Evolutionary conservation across 768 basidiomycete genomes (phyloP).

Genomic region (Piloderma croceum): DNA sequence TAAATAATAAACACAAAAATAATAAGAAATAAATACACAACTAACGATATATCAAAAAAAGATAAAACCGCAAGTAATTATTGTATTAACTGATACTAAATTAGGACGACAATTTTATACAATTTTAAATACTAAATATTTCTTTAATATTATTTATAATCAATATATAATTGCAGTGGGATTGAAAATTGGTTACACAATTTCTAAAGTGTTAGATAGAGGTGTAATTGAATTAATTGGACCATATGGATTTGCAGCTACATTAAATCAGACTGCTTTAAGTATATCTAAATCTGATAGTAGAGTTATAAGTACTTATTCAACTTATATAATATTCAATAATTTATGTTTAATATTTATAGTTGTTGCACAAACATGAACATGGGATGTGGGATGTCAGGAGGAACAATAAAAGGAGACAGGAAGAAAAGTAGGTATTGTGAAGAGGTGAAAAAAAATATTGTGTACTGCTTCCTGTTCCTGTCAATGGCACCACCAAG

Average conservation of each 20-base stretch:
- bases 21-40: constrained; percentile 6
- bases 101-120: constrained; percentile 20
- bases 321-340: constrained; percentile 19
- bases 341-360: constrained; percentile 17
- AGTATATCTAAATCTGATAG: constrained; percentile 26
- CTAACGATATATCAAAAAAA: constrained; percentile 10
- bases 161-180: constrained; percentile 20
- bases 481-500: too few relatives aligned
- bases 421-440: too few relatives aligned
- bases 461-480: too few relatives aligned
- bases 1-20: constrained; percentile 14
- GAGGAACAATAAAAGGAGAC: too few relatives aligned
- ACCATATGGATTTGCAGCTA: constrained; percentile 22
- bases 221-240: constrained; percentile 24
- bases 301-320: constrained; percentile 24
- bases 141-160: constrained; percentile 25
- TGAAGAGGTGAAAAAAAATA: too few relatives aligned
- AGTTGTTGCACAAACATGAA: too few relatives aligned
- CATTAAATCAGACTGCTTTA: constrained; percentile 17
- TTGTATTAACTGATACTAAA: constrained; percentile 8
- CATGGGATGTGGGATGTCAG: too few relatives aligned
- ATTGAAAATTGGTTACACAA: constrained; percentile 21
- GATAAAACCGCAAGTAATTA: constrained; percentile 8
- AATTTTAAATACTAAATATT: constrained; percentile 27
- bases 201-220: constrained; percentile 25